Base-by-base conservation (phyloP, 805 yeast species). In the Nakazawaea ishiwadae region DNA sequence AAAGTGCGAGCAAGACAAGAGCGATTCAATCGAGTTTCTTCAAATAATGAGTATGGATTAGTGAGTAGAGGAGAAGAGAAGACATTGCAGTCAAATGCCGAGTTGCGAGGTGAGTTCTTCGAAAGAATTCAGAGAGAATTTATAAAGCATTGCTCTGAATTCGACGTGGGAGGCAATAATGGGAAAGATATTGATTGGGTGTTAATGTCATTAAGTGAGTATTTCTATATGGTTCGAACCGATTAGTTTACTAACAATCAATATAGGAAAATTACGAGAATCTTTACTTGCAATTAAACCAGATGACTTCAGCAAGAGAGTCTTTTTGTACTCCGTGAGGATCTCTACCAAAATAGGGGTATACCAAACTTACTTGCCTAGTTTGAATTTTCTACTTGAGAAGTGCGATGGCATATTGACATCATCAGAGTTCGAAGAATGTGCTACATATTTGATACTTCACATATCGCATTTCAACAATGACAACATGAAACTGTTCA, bases 31-130 rank as follows among this genome's bases (percentile, higher is more conserved):
- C 31, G 3, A 48, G 46, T 15, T 47, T 30, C 42, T 2, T 49
- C 49, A 21, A 51, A 54, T 12, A 39, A 48, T 2, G 68, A 62
- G 5, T 76, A 68, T 46, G 84, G 86, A 0, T 60, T 77, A 37
- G 56, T 79, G 6, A 81, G 86, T 47, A 60, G 87, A 43, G 85
- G 86, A 1, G 80, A 73, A 33, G 79, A 73, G 42, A 54, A 53
- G 39, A 53, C 73, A 30, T 61, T 81, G 31, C 79, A 71, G 49
- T 51, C 58, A 4, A 71, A 72, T 49, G 63, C 62, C 3, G 38
- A 42, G 4, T 73, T 69, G 8, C 60, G 85, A 48, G 52, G 49
- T 5, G 55, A 54, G 21, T 68, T 65, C 39, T 73, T 72, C 49
- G 49, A 55, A 2, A 48, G 56, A 28, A 68, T 79, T 3, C 53